phyloP scores from a whole-genome alignment of 768 basidiomycete species.

The Rhodotorula babjevae region DNA sequence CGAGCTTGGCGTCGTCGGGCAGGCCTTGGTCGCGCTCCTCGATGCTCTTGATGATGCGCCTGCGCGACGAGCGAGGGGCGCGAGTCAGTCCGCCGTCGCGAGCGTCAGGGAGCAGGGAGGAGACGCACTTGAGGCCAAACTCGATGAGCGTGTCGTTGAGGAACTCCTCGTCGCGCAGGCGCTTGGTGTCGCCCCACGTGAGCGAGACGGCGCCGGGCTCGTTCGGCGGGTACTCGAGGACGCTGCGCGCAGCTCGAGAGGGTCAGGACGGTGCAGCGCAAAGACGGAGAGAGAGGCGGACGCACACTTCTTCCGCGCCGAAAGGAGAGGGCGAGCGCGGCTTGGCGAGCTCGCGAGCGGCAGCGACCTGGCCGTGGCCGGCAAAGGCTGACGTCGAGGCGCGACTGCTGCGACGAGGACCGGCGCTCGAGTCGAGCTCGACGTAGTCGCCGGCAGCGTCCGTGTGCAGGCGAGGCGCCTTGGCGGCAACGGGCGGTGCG shows the following conservation, averaged over 20 bases:
- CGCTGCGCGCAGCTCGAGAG: neutral
- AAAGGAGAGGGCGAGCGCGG: neutral
- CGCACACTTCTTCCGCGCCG: slow-evolving; percentile 14
- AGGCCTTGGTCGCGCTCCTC: slow-evolving; percentile 42
- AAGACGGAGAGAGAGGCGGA: neutral
- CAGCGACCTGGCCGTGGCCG: neutral
- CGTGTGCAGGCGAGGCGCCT: neutral
- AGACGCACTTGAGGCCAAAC: slow-evolving; percentile 80
- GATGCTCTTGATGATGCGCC: slow-evolving; percentile 58
- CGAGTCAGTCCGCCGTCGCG: neutral
- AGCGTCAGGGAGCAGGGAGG: neutral
- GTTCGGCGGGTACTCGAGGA: slow-evolving; percentile 23
- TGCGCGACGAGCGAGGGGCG: slow-evolving; percentile 43
- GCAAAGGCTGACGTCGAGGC: neutral
- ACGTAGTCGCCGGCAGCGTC: neutral
- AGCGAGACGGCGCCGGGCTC: slow-evolving; percentile 65
- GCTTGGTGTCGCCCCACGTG: slow-evolving; percentile 68
- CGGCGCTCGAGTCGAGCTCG: neutral
- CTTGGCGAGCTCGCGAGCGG: neutral
- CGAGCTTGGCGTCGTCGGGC: slow-evolving; percentile 48
- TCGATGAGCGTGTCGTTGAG: slow-evolving; percentile 96
- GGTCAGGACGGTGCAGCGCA: too few relatives aligned
- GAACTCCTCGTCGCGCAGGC: slow-evolving; percentile 73
- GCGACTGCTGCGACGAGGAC: neutral
- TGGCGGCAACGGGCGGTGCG: neutral